These are phyloP conservation scores for Mortierella sp. DNA, from an alignment of 371 early-diverging fungal genomes.

Conservation along the genomic window DNA sequence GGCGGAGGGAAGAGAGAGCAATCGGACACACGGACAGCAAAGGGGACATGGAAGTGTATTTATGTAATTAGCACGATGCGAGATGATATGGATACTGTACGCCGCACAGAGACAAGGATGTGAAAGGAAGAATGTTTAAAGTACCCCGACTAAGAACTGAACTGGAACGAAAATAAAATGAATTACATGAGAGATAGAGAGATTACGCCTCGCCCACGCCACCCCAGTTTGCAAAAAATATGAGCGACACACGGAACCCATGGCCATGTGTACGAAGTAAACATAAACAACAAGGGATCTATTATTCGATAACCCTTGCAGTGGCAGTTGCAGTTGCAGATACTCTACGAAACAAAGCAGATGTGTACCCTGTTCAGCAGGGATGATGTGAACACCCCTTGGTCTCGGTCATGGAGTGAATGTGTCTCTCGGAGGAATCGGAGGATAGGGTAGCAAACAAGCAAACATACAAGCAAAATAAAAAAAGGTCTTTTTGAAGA, in stretches of 20 bases:
- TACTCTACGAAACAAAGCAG: not conserved
- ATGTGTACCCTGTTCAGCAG: not conserved
- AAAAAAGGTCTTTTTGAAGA: not conserved
- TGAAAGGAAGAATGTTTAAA: not conserved
- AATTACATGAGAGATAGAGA: not conserved
- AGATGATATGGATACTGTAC: not conserved
- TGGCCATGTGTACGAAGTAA: not conserved
- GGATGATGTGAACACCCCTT: not conserved
- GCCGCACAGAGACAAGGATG: no score
- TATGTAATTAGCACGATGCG: not conserved
- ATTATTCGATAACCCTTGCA: no score
- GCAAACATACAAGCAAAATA: not conserved
- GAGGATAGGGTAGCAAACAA: not conserved
- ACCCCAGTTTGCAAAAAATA: not conserved
- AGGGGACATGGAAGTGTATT: not conserved
- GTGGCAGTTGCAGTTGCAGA: not conserved
- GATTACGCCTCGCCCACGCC: not conserved
- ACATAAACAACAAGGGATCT: no score
- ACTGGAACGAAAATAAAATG: not conserved
- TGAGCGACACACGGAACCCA: not conserved
- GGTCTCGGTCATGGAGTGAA: not conserved
- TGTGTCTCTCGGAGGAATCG: not conserved
- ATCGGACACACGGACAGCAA: slow-evolving; percentile 10
- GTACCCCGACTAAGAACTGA: not conserved
- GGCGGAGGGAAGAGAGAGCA: not conserved